Evolutionary conservation across 2,329 filamentous ascomycete species (phyloP).

Genomic region (Knufia fluminis): DNA sequence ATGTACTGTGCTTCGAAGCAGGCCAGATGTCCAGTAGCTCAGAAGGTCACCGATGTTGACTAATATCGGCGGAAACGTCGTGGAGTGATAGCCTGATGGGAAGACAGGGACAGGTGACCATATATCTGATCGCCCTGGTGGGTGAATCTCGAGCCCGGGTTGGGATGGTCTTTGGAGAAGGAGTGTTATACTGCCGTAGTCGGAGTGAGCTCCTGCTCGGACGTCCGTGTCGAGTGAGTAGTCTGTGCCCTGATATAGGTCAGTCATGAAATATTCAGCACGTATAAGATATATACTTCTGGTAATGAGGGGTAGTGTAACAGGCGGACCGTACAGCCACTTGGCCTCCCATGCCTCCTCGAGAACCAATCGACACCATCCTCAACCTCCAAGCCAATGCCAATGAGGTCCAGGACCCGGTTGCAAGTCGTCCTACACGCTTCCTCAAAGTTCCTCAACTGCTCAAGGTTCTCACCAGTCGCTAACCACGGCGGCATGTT

Average conservation of each 20-base stretch:
- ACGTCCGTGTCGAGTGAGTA: conserved; percentile 53
- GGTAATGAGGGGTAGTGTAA: conserved; percentile 62
- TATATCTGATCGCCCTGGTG: conserved; percentile 38
- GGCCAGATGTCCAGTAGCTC: conserved; percentile 81
- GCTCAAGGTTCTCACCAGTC: conserved; percentile 41
- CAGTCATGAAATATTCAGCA: not conserved
- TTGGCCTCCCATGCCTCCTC: conserved; percentile 47
- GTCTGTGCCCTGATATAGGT: conserved; percentile 24
- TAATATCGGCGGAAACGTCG: conserved; percentile 58
- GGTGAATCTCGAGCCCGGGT: conserved; percentile 75
- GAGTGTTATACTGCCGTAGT: conserved; percentile 58
- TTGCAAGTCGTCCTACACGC: conserved; percentile 65
- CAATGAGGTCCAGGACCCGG: conserved; percentile 66
- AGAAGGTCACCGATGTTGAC: conserved; percentile 64
- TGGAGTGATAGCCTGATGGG: conserved; percentile 39
- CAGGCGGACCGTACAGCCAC: conserved; percentile 56
- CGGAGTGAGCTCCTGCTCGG: conserved; percentile 82
- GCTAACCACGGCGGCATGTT: conserved; percentile 49
- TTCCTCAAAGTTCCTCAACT: conserved; percentile 57
- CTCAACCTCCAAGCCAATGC: conserved; percentile 60
- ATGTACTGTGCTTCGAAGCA: conserved; percentile 82
- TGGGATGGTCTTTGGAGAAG: conserved; percentile 81
- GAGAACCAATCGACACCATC: conserved; percentile 22
- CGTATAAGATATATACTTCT: conserved; percentile 9
- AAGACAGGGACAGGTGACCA: conserved; percentile 61